phyloP scores from a whole-genome alignment of 148 eudicot species.

The Oxyria digyna region DNA sequence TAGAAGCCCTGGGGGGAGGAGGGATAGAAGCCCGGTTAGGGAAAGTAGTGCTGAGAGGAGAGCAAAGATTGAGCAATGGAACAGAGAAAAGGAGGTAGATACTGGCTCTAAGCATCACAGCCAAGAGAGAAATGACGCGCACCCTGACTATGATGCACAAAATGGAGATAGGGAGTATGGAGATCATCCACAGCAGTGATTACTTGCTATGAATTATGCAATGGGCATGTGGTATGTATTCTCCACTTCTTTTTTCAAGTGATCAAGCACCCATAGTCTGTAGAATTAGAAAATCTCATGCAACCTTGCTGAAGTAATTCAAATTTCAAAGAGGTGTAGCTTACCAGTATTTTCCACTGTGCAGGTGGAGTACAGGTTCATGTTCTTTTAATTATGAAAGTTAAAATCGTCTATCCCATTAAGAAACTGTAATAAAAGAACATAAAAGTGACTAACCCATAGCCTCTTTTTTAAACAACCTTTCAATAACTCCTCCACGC shows the following conservation, averaged over 20 bases:
- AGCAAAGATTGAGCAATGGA: conserved; percentile 96
- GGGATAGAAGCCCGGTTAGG: conserved; percentile 62
- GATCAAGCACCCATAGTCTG: not conserved
- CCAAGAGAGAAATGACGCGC: conserved; percentile 18
- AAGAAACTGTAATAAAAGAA: conserved; percentile 5
- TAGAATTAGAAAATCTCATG: not conserved
- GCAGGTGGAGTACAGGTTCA: conserved; percentile 98
- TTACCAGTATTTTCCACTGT: conserved; percentile 91
- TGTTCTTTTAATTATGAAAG: conserved; percentile 35
- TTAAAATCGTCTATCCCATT: conserved; percentile 19
- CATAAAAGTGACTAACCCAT: too few relatives aligned
- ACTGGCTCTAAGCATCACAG: conserved; percentile 23
- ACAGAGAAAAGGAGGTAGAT: conserved; percentile 65
- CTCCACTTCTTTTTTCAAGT: not conserved
- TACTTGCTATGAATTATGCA: conserved; percentile 14
- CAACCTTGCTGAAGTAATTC: not conserved
- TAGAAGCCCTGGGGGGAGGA: conserved; percentile 77
- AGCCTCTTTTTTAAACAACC: too few relatives aligned
- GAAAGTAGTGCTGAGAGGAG: conserved; percentile 96
- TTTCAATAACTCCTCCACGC: too few relatives aligned
- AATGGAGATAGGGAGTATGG: conserved; percentile 22
- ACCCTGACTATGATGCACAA: conserved; percentile 15
- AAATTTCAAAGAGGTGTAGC: not conserved
- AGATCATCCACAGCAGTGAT: conserved; percentile 22
- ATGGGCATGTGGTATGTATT: conserved; percentile 34